phyloP scores from a whole-genome alignment of 148 eudicot genomes.

The Heliamphora exappendiculata region DNA sequence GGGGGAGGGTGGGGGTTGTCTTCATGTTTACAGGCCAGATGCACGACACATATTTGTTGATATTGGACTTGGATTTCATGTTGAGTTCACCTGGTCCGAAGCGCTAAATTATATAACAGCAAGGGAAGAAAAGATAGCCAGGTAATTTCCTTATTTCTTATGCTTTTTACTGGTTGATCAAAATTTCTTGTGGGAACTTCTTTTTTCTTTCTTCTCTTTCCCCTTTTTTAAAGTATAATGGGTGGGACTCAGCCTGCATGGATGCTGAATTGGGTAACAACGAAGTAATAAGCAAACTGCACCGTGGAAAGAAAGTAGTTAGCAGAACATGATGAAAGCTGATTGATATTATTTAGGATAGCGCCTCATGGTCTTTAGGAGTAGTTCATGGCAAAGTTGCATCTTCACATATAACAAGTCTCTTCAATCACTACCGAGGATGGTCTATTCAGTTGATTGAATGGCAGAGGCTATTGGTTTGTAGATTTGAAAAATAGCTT shows the following conservation, averaged over 20 bases:
- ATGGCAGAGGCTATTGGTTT: not conserved
- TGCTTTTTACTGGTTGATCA: not conserved
- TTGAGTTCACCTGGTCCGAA: conserved; percentile 92
- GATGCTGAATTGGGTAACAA: too few species aligned
- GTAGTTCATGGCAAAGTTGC: not conserved
- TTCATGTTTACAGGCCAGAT: conserved; percentile 58
- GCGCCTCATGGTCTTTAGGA: not conserved
- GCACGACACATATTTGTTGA: conserved; percentile 80
- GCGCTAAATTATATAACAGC: conserved; percentile 61
- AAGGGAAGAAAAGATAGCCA: conserved; percentile 68
- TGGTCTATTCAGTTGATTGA: not conserved
- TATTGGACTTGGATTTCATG: conserved; percentile 87
- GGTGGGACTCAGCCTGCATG: too few species aligned
- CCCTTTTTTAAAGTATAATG: too few species aligned
- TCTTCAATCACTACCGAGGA: not conserved
- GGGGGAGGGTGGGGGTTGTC: not conserved
- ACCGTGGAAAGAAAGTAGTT: not conserved
- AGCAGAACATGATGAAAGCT: not conserved
- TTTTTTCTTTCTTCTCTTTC: not conserved
- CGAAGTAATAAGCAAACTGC: not conserved
- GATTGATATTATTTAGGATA: not conserved
- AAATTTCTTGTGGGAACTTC: not conserved
- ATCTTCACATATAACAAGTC: too few species aligned
- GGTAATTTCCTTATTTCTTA: conserved; percentile 26
- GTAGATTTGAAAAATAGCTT: not conserved